phyloP scores from a whole-genome alignment of 2,329 filamentous ascomycete species.

The Seiridium cupressi region DNA sequence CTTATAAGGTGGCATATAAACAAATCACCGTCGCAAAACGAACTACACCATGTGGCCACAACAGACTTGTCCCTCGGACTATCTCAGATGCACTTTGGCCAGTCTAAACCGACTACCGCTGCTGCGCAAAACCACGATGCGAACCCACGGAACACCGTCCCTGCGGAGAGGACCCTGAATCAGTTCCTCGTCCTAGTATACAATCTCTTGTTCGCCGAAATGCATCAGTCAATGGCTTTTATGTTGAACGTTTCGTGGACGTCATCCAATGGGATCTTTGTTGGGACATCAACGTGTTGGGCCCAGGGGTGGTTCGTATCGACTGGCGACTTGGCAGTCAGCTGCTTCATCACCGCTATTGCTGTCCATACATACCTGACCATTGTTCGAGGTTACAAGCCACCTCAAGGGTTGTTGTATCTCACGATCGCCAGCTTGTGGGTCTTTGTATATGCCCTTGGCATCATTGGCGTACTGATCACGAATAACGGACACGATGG shows the following conservation, averaged over 20 bases:
- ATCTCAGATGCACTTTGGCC: slow-evolving; percentile 2
- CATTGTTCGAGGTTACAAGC: slow-evolving; percentile 54
- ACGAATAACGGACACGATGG: slow-evolving; percentile 38
- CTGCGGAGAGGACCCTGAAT: slow-evolving; percentile 45
- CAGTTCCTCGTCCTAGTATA: slow-evolving; percentile 70
- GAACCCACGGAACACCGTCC: neutral
- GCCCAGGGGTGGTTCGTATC: slow-evolving; percentile 65
- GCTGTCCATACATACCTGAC: slow-evolving; percentile 65
- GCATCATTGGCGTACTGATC: slow-evolving; percentile 46
- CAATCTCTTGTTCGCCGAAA: slow-evolving; percentile 51
- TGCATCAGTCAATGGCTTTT: slow-evolving; percentile 35
- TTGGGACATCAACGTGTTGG: slow-evolving; percentile 5
- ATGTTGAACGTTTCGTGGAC: slow-evolving; percentile 62
- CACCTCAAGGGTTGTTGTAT: slow-evolving; percentile 51
- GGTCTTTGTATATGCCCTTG: slow-evolving; percentile 58
- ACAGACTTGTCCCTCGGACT: slow-evolving; percentile 3
- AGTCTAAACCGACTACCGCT: neutral
- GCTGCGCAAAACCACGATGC: neutral
- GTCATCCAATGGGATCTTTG: neutral
- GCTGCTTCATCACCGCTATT: slow-evolving; percentile 65
- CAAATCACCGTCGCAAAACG: neutral
- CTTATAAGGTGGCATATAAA: slow-evolving; percentile 18
- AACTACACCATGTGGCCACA: neutral
- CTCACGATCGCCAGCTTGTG: slow-evolving; percentile 47
- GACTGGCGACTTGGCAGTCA: slow-evolving; percentile 63